These are phyloP conservation scores for Starmerella apis DNA, from an alignment of 805 yeast genomes.

Conservation along the genomic window DNA sequence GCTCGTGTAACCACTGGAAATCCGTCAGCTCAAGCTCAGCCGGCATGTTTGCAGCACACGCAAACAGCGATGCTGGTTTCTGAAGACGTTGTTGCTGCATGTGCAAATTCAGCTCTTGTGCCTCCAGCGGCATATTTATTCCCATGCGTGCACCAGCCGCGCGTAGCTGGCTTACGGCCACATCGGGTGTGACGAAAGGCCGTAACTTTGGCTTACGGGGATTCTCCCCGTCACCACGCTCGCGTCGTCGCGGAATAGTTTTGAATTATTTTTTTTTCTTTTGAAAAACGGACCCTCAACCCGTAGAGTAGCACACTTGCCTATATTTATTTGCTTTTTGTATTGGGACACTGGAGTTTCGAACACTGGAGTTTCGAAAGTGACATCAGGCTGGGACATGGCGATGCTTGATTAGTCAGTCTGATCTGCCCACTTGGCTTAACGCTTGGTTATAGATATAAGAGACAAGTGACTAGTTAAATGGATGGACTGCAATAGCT, in stretches of 20 bases:
- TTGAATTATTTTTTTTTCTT: background rate
- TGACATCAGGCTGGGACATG: too few relatives aligned
- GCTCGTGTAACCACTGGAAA: constrained; percentile 20
- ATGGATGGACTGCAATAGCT: constrained; percentile 23
- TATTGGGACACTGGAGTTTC: too few relatives aligned
- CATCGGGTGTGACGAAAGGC: constrained; percentile 2
- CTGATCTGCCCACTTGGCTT: too few relatives aligned
- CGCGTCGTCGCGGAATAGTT: constrained; percentile 2
- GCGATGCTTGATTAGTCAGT: background rate
- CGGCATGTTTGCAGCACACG: constrained; percentile 7
- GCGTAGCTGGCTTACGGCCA: constrained; percentile 4
- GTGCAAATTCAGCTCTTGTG: background rate
- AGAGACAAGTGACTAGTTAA: background rate
- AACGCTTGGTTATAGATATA: background rate
- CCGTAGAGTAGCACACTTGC: background rate
- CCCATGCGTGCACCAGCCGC: constrained; percentile 5
- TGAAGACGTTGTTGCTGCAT: background rate
- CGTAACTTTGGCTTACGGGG: background rate
- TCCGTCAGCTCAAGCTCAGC: constrained; percentile 9
- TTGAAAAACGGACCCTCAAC: background rate
- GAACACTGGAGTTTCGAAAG: too few relatives aligned
- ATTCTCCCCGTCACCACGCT: background rate
- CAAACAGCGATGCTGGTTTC: background rate
- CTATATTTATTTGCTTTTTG: background rate
- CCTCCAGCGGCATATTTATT: background rate